Evolutionary conservation across 768 basidiomycete genomes (phyloP), one percentile per base, ranked within the genome.

Genomic region (Hortiboletus flavorubellus): DNA sequence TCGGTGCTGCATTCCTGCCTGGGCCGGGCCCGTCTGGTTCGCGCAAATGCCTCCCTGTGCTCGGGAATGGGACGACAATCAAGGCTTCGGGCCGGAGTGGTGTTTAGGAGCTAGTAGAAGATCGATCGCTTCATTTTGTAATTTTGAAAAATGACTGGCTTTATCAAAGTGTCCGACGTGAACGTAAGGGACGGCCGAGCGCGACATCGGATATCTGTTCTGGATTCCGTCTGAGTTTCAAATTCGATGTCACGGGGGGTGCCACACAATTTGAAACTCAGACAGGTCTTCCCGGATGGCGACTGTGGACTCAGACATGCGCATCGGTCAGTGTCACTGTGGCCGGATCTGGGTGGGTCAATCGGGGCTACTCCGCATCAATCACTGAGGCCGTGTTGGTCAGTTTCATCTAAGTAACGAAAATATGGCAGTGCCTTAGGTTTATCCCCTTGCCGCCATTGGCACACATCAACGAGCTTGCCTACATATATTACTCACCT

Each of bases 1-100:
- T 98, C 39, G 81, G 81, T 4, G 93, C 89, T 5, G 89, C 75
- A 6, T 98, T 98, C 77, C 75, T 99, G 48, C 81, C 84, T 7
- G 62, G 75, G 7, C 85, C 91, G 5, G 69, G 75, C 26, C 55
- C 64, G 10, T 38, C 60, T 2, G 62, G 63, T 4, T 72, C 78
- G 30, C 68, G 71, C 49, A 82, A 79, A 65, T 51, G 60, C 8
- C 67, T 90, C 29, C 88, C 89, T 5, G 63, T 65, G 49, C 63
- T 89, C 51, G 66, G 52, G 1, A 63, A 68, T 11, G 66, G 58
- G 5, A 72, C 75, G 1, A 63, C 66, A 5, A 77, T 82, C 50
- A 87, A 78, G 61, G 87, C 89, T 3, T 81, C 87, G 34, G 89
- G 89, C 8, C 75, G 89, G 30, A 89, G 83, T 64, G 86, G 88